phyloP scores from a whole-genome alignment of 257 asterid species.

The Solanum chmielewskii region DNA sequence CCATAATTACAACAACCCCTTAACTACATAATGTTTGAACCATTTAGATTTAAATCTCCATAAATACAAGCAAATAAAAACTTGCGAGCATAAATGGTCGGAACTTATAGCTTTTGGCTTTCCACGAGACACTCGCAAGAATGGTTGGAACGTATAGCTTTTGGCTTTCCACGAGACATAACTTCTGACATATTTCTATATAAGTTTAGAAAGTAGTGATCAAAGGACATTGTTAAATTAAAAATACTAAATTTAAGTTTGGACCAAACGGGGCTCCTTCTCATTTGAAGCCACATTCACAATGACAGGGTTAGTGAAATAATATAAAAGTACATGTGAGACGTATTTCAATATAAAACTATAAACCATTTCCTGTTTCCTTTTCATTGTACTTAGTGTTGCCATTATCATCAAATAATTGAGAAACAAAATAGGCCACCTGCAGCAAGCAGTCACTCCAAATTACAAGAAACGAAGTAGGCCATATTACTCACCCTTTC shows the following conservation, averaged over 20 bases:
- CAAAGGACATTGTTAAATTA: not conserved
- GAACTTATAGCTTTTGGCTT: not conserved
- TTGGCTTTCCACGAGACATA: not conserved
- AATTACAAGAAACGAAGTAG: not conserved
- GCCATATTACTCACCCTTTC: not conserved
- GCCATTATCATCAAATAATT: not conserved
- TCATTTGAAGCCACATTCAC: not conserved
- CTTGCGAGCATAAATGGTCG: not conserved
- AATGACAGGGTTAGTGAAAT: not conserved
- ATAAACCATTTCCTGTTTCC: not conserved
- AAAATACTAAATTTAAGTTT: too few relatives aligned
- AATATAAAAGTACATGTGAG: not conserved
- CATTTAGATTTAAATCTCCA: not conserved
- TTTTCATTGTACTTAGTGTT: not conserved
- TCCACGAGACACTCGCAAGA: not conserved
- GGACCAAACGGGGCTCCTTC: not conserved
- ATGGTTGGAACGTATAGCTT: not conserved
- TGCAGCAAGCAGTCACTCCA: not conserved
- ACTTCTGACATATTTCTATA: not conserved
- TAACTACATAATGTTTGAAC: too few relatives aligned
- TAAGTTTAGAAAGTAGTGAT: not conserved
- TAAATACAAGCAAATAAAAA: not conserved
- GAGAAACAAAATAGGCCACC: not conserved
- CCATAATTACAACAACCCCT: too few relatives aligned
- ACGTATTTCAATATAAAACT: too few relatives aligned